Conservation (phyloP, 306 rosid genomes). For the Sesbania bispinosa region DNA sequence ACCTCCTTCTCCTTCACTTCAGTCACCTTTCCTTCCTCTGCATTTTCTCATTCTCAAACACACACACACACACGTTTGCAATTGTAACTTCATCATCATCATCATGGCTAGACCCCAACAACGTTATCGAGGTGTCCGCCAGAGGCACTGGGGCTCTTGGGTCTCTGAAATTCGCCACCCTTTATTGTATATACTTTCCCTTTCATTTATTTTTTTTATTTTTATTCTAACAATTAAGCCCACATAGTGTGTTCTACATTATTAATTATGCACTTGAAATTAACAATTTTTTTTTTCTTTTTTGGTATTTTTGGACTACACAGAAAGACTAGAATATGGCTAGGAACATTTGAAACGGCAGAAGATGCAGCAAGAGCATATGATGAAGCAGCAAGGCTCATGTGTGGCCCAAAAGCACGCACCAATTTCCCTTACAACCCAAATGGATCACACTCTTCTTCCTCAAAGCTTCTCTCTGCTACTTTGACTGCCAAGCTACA, state of each 20-base stretch:
- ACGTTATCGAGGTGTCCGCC: conserved; percentile 75
- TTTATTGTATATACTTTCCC: conserved; percentile 39
- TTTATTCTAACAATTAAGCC: too few species aligned
- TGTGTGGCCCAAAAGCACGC: conserved; percentile 76
- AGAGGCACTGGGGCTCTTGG: conserved; percentile 92
- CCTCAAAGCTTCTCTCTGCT: conserved; percentile 57
- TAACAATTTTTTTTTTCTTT: too few species aligned
- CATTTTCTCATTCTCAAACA: conserved; percentile 5
- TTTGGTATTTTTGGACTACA: neutral
- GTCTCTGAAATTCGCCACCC: conserved; percentile 84
- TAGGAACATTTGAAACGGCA: conserved; percentile 82
- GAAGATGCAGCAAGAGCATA: conserved; percentile 92
- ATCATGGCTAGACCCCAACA: conserved; percentile 73
- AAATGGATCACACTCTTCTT: conserved; percentile 46
- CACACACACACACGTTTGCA: conserved; percentile 20
- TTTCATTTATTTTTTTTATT: too few species aligned
- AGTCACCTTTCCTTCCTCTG: conserved; percentile 20
- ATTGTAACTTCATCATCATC: neutral
- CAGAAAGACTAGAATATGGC: conserved; percentile 83
- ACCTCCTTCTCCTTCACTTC: conserved; percentile 25
- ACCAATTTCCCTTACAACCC: conserved; percentile 68
- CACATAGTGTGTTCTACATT: too few species aligned
- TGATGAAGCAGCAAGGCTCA: conserved; percentile 81
- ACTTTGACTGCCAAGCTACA: conserved; percentile 63
- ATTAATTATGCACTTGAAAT: too few species aligned